Base-by-base conservation (phyloP, 2,329 filamentous ascomycete species). In the Proliferodiscus dingleyae region DNA sequence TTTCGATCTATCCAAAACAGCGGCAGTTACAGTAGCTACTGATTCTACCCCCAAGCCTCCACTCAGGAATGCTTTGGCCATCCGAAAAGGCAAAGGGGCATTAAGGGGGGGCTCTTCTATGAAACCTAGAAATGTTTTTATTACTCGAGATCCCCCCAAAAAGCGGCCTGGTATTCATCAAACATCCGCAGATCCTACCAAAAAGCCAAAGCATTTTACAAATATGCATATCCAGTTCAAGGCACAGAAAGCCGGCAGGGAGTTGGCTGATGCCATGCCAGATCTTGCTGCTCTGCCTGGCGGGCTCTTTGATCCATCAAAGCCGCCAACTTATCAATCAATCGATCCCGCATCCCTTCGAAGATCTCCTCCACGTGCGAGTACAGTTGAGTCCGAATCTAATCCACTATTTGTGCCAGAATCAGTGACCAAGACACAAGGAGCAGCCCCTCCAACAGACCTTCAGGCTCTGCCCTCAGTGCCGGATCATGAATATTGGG, bases 221-320 rank as follows among this genome's bases (percentile, higher is more conserved):
- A 69, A 60, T 4, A 54, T 63, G 48, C 68, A 64, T 8, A 50
- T 64, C 7, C 55, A 59, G 21, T 68, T 72, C 26, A 60, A 70
- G 16, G 66, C 71, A 2, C 64, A 73, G 46, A 64, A 73, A 24
- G 60, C 61, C 32, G 65, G 62, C 5, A 70, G 72, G 22, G 68
- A 71, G 16, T 68, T 65, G 43, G 69, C 69, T 36, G 75, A 78
- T 23, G 49, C 50, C 18, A 66, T 70, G 2, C 59, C 67, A 2
- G 64, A 68, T 44, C 50, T 67, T 28, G 64, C 64, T 6, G 56
- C 52, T 21, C 54, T 61, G 10, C 32, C 29, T 3, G 55, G 47
- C 11, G 54, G 52, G 0, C 61, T 63, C 1, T 55, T 55, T 19
- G 41, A 46, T 23, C 50, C 51, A 19, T 42, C 44, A 29, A 45